Evolutionary conservation across 176 grass and related monocot species (phyloP), one percentile per base, ranked within the genome.

Genomic region (Bonia amplexicaulis): DNA sequence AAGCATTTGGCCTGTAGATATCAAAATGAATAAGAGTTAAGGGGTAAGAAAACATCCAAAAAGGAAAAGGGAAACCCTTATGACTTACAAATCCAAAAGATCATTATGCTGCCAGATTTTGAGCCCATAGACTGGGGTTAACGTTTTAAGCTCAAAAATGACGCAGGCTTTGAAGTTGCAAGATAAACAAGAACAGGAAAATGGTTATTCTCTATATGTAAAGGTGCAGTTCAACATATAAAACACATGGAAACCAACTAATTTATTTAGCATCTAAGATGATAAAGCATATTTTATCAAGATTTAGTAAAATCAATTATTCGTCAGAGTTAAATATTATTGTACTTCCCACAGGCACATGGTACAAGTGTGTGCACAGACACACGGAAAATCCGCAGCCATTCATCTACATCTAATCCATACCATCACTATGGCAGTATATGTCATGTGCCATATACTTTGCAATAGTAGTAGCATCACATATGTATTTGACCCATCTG

Each of bases 1-100:
- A 99, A 90, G 88, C 96, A 99, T 92, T 92, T 94, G 76, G 89
- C 89, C 96, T 99, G 93, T 75, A 84, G 45, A 88, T 90, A 84
- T 61, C 85, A 87, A 77, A 90, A 71, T 40, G 51, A 89, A 62
- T 33, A 69, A 19, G 41, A 76, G 59, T 85, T 77, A 78, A 53
- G 14, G 17, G 23, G 10, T 44, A 64, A 78, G 13, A 58, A 81
- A 74, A 31, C 46, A 79, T 14, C 26, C 27, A 73, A 72, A 67
- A 85, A 31, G 19, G 26, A 69, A 76, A 85, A 68, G 41, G 26
- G 25, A 81, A 61, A 85, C 14, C 62, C 71, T 77, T 47, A 19
- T 60, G 16, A 72, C 16, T 41, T 60, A 51, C 48, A 57, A 29
- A 29, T 35, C 19, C 27, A 81, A 76, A 86, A 60, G 40, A 77